These are phyloP conservation scores for Cercospora janseana DNA, from an alignment of 2,329 filamentous ascomycete genomes.

Conservation along the genomic window DNA sequence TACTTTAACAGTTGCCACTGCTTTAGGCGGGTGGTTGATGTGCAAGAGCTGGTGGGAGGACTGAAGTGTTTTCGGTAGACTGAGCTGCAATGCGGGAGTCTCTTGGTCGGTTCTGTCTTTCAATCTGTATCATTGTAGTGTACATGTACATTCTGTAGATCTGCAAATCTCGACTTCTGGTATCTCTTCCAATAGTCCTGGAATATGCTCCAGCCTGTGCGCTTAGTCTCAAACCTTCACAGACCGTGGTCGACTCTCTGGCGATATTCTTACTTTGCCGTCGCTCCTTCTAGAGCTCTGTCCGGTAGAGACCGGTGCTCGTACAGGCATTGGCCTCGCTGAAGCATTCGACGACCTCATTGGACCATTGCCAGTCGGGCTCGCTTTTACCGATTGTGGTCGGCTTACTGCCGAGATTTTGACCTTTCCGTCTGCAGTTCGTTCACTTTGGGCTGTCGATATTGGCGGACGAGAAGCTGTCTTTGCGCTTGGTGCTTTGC, in stretches of 20 bases:
- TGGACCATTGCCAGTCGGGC: conserved; percentile 5
- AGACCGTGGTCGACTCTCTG: conserved; percentile 24
- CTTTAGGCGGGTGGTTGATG: neutral
- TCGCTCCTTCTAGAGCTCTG: conserved; percentile 14
- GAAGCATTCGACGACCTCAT: conserved; percentile 11
- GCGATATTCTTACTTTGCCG: conserved; percentile 27
- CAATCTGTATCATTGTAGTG: no score
- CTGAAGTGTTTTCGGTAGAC: neutral
- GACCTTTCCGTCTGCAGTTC: conserved; percentile 23
- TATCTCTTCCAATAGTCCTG: neutral
- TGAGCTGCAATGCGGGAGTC: neutral
- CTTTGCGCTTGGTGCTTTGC: neutral
- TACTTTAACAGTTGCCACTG: neutral
- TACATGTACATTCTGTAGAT: neutral
- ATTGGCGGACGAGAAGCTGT: conserved; percentile 13
- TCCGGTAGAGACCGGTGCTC: conserved; percentile 15
- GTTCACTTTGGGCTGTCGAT: conserved; percentile 19
- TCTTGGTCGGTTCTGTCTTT: no score
- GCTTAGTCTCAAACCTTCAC: conserved; percentile 13
- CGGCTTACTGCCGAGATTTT: conserved; percentile 18
- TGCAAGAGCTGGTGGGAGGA: neutral
- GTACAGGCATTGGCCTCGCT: conserved; percentile 14
- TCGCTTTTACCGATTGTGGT: conserved; percentile 15
- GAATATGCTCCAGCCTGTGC: neutral
- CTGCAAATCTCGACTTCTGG: neutral